A percentile compares a stretch with the other conserved stretches of the same genome.
Evolutionary conservation across 495 filamentous ascomycete genomes (phyloP).

Genomic region (Achaetomiella virescens): DNA sequence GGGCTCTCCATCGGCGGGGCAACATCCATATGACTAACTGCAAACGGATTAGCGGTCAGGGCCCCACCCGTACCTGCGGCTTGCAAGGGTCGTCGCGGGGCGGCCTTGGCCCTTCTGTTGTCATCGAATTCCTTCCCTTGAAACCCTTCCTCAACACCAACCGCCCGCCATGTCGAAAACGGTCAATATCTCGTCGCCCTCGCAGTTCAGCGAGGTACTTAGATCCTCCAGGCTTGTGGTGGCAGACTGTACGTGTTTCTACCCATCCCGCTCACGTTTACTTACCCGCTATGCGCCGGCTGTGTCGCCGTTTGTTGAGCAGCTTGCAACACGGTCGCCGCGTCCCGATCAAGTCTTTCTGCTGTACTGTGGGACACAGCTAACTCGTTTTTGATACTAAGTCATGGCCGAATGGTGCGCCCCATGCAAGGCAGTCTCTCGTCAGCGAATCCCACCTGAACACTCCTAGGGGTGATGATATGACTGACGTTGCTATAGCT

Average conservation of each 20-base stretch:
- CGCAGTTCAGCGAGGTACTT: constrained; percentile 65
- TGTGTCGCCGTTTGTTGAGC: neutral
- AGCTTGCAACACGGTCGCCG: neutral
- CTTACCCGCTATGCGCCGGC: constrained; percentile 12
- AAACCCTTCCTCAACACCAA: neutral
- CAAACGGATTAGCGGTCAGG: too few relatives aligned
- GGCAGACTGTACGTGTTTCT: constrained; percentile 66
- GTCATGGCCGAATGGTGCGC: constrained; percentile 86
- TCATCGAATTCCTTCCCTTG: neutral
- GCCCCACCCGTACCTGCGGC: neutral
- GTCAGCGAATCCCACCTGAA: too few relatives aligned
- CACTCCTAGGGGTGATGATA: too few relatives aligned
- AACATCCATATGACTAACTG: too few relatives aligned
- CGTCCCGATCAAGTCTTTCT: neutral
- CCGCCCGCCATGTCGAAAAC: constrained; percentile 52
- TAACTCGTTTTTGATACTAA: constrained; percentile 32
- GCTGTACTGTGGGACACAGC: constrained; percentile 2
- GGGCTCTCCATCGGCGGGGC: too few relatives aligned
- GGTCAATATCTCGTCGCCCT: constrained; percentile 62
- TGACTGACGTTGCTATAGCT: too few relatives aligned
- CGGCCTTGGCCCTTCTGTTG: constrained; percentile 1
- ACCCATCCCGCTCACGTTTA: neutral
- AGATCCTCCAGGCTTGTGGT: constrained; percentile 67
- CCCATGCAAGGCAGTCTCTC: constrained; percentile 78
- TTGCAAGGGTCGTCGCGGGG: neutral